Percentiles rank a stretch among this genome's conserved stretches.
Conservation (phyloP, 495 filamentous ascomycete species). For the Hypomontagnella monticulosa region DNA sequence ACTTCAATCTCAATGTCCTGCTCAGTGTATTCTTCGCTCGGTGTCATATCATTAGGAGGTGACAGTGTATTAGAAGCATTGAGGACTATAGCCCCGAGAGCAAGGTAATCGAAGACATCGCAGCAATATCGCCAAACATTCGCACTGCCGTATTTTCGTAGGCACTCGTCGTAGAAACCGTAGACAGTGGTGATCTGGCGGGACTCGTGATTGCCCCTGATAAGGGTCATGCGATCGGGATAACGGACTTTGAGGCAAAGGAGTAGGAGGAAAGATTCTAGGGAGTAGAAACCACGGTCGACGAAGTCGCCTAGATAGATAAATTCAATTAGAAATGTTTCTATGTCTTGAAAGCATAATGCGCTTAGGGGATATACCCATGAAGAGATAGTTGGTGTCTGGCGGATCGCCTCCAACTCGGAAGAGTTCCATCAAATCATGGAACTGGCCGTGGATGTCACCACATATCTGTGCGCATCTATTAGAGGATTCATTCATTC, state of each 20-base stretch:
- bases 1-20: constrained; percentile 93
- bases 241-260: constrained; percentile 97
- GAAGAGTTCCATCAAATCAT: constrained; percentile 98
- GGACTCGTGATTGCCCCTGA: constrained; percentile 97
- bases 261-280: constrained; percentile 94
- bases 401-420: constrained; percentile 94
- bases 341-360: constrained; percentile 1
- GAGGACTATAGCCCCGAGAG: constrained; percentile 91
- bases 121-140: constrained; percentile 99
- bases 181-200: constrained; percentile 98
- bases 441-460: constrained; percentile 98
- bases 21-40: constrained; percentile 58
- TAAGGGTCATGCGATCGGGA: constrained; percentile 95
- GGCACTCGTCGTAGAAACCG: constrained; percentile 98
- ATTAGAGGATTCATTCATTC: constrained; percentile 7
- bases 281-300: constrained; percentile 96
- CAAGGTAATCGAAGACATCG: constrained; percentile 98
- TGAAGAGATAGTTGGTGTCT: constrained; percentile 98
- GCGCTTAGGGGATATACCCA: constrained; percentile 64
- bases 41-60: constrained; percentile 58
- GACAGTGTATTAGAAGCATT: constrained; percentile 81
- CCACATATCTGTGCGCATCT: constrained; percentile 78
- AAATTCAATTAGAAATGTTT: constrained; percentile 21
- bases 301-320: constrained; percentile 82
- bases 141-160: constrained; percentile 95